A percentile compares a stretch with the other conserved stretches of the same genome.
Evolutionary conservation across 768 basidiomycete species (phyloP).

Genomic region (Boletales sp.): DNA sequence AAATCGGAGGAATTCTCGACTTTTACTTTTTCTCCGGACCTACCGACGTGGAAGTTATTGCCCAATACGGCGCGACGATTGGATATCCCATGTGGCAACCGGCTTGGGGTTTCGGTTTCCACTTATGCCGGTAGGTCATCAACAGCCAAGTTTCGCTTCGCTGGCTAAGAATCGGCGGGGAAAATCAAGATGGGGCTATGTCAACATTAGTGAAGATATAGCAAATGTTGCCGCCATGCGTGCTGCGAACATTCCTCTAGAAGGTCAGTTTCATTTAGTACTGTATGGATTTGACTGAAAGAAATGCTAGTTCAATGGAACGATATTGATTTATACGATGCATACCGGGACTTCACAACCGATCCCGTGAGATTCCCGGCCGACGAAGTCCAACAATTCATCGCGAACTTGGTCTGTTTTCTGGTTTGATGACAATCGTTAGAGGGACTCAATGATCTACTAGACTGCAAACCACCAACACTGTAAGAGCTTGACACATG

Average conservation of each 20-base stretch:
- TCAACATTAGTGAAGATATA: slow-evolving; percentile 51
- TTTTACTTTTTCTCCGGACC: slow-evolving; percentile 74
- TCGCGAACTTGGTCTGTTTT: slow-evolving; percentile 49
- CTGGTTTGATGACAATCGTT: neutral
- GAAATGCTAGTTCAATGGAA: slow-evolving; percentile 65
- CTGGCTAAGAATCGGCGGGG: neutral
- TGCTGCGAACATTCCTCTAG: slow-evolving; percentile 70
- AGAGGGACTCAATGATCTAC: slow-evolving; percentile 2
- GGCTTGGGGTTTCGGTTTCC: slow-evolving; percentile 76
- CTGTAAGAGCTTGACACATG: slow-evolving; percentile 14
- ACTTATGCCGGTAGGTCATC: slow-evolving; percentile 52
- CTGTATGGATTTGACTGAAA: neutral
- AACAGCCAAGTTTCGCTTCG: neutral
- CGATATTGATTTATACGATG: slow-evolving; percentile 72
- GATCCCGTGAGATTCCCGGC: slow-evolving; percentile 63
- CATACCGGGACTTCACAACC: slow-evolving; percentile 63
- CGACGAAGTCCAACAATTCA: slow-evolving; percentile 53
- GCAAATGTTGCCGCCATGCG: slow-evolving; percentile 57
- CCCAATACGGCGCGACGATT: slow-evolving; percentile 64
- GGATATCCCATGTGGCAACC: slow-evolving; percentile 73
- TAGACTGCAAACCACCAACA: slow-evolving; percentile 29
- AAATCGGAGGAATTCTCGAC: slow-evolving; percentile 72
- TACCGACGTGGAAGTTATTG: slow-evolving; percentile 49
- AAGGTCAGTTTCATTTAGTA: slow-evolving; percentile 40
- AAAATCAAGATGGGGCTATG: slow-evolving; percentile 41